phyloP scores from a whole-genome alignment of 345 rosid genomes.

The Dipteronia dyeriana region DNA sequence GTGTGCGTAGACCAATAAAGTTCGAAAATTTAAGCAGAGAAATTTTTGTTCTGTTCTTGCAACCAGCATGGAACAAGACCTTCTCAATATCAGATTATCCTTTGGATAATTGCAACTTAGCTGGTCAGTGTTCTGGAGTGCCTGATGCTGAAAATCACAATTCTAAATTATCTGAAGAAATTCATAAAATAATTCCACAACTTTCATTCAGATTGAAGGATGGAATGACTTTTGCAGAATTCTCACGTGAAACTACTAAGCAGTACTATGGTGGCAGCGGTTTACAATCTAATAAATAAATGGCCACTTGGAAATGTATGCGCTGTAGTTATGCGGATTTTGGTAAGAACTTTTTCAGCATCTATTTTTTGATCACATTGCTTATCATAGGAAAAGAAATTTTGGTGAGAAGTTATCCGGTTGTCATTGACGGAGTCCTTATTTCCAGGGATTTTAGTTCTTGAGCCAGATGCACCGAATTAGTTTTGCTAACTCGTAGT shows the following conservation, averaged over 20 bases:
- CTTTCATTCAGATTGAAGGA: slow-evolving; percentile 70
- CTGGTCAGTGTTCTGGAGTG: slow-evolving; percentile 20
- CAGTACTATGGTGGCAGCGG: slow-evolving; percentile 88
- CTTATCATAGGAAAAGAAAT: too few species aligned
- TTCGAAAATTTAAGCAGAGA: slow-evolving; percentile 65
- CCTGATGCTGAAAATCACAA: slow-evolving; percentile 21
- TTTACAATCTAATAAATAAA: slow-evolving; percentile 65
- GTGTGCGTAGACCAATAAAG: slow-evolving; percentile 62
- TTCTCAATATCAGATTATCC: slow-evolving; percentile 50
- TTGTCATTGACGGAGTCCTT: not conserved
- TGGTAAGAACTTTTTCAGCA: not conserved
- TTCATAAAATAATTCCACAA: slow-evolving; percentile 63
- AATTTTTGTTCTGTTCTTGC: slow-evolving; percentile 79
- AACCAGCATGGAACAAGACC: slow-evolving; percentile 80
- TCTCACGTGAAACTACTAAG: slow-evolving; percentile 78
- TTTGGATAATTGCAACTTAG: slow-evolving; percentile 28
- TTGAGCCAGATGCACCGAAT: not conserved
- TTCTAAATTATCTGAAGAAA: slow-evolving; percentile 27
- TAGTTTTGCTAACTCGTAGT: not conserved
- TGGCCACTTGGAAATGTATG: slow-evolving; percentile 1
- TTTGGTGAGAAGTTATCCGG: too few species aligned
- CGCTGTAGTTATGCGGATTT: not conserved
- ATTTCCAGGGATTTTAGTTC: not conserved
- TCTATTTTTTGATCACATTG: slow-evolving; percentile 5
- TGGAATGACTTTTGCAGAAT: slow-evolving; percentile 91